Evolutionary conservation across 495 filamentous ascomycete genomes (phyloP).

Genomic region (Penicillium salamii): DNA sequence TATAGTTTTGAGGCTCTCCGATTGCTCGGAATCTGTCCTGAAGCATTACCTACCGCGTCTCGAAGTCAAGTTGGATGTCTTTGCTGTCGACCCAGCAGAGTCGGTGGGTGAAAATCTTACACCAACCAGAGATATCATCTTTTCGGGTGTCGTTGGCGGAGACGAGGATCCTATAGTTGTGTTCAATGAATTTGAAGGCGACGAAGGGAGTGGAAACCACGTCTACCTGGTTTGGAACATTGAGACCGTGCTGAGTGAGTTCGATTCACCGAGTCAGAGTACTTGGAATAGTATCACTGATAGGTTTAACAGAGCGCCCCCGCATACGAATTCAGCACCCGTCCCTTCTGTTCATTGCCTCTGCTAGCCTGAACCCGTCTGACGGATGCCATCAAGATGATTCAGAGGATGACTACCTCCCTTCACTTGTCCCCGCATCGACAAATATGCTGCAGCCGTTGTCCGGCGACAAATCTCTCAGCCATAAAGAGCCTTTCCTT

Average conservation of each 20-base stretch:
- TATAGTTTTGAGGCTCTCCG: slow-evolving; percentile 66
- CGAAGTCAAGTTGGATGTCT: slow-evolving; percentile 65
- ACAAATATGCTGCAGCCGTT: slow-evolving; percentile 81
- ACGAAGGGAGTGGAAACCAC: slow-evolving; percentile 52
- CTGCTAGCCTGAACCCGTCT: slow-evolving; percentile 61
- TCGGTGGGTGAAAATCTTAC: slow-evolving; percentile 41
- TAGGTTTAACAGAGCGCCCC: slow-evolving; percentile 54
- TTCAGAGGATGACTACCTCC: slow-evolving; percentile 70
- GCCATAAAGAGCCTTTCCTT: slow-evolving; percentile 66
- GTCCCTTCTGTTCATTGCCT: slow-evolving; percentile 71
- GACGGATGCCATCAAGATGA: slow-evolving; percentile 47
- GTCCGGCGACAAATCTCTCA: slow-evolving; percentile 62
- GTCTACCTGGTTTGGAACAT: slow-evolving; percentile 80
- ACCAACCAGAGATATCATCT: slow-evolving; percentile 63
- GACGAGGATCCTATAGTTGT: slow-evolving; percentile 61
- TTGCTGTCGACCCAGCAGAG: slow-evolving; percentile 60
- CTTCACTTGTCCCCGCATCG: slow-evolving; percentile 68
- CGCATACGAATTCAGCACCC: slow-evolving; percentile 76
- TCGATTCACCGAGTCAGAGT: neutral
- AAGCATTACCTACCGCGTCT: slow-evolving; percentile 61
- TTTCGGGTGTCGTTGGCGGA: slow-evolving; percentile 57
- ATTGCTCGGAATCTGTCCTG: slow-evolving; percentile 56
- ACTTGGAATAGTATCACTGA: slow-evolving; percentile 15
- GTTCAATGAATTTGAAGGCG: slow-evolving; percentile 52
- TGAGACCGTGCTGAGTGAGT: slow-evolving; percentile 65